phyloP scores from a whole-genome alignment of 108 stramenopile species.

The Discostella stelligeroides region DNA sequence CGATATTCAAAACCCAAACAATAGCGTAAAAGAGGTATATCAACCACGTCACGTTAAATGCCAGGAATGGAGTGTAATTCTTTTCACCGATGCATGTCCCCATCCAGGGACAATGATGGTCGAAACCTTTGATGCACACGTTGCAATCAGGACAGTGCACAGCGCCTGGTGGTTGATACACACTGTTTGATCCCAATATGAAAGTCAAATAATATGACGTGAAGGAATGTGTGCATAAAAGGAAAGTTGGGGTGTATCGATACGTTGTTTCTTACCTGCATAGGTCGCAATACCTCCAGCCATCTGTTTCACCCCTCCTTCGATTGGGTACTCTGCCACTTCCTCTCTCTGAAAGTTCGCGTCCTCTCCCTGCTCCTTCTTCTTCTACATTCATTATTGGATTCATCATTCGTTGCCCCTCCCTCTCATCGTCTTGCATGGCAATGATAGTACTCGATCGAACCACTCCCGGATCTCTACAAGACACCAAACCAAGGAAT shows the following conservation, averaged over 20 bases:
- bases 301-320: constrained; percentile 33
- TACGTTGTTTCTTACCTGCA: constrained; percentile 44
- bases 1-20: constrained; percentile 70
- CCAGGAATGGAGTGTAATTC: constrained; percentile 77
- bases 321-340: not conserved
- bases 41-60: constrained; percentile 83
- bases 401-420: no score
- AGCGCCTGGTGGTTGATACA: constrained; percentile 78
- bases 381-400: not conserved
- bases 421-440: no score
- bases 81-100: constrained; percentile 82
- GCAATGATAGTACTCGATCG: not conserved
- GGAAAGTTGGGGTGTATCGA: no score
- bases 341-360: no score
- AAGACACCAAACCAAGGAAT: constrained; percentile 54
- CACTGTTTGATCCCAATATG: constrained; percentile 8
- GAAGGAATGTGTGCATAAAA: not conserved
- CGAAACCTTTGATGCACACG: constrained; percentile 87
- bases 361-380: no score
- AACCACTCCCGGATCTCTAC: constrained; percentile 73
- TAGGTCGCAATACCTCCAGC: constrained; percentile 78
- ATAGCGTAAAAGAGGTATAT: constrained; percentile 69
- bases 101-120: constrained; percentile 95
- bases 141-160: constrained; percentile 90
- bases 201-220: constrained; percentile 5